Evolutionary conservation across 305 asterid species (phyloP).

Genomic region (Fraxinus baroniana): DNA sequence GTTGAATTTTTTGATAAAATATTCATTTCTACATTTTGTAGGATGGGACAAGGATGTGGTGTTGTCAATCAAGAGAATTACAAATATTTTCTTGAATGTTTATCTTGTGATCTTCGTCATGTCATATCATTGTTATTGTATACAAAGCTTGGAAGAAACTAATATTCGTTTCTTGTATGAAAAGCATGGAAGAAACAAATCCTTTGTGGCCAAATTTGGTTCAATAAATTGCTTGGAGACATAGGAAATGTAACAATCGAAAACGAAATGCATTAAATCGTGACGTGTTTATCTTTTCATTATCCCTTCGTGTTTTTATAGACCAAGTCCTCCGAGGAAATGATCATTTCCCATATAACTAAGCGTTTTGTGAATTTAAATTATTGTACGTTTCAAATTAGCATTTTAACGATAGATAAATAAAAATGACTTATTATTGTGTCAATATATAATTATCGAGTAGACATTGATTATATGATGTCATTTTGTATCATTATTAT

Average conservation of each 20-base stretch:
- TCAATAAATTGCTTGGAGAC: not conserved
- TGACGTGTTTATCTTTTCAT: not conserved
- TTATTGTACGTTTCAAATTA: no score
- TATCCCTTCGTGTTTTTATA: not conserved
- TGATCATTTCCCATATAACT: not conserved
- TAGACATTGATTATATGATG: no score
- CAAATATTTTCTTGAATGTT: not conserved
- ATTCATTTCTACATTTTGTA: not conserved
- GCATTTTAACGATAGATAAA: no score
- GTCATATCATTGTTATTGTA: not conserved
- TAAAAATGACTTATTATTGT: no score
- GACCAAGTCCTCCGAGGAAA: not conserved
- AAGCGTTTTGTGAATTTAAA: no score
- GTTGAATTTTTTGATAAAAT: not conserved
- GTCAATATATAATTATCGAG: no score
- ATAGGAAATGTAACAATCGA: not conserved
- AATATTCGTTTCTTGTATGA: not conserved
- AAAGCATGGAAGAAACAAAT: constrained; percentile 28
- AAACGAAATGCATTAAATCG: not conserved
- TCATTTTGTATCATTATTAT: no score
- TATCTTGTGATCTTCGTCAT: not conserved
- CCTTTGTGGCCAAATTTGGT: constrained; percentile 6
- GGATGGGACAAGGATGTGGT: not conserved
- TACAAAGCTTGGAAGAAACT: not conserved
- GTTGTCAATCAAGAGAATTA: not conserved